Conservation (phyloP, 352 stramenopile genomes). For the Globisporangium abappressorium region DNA sequence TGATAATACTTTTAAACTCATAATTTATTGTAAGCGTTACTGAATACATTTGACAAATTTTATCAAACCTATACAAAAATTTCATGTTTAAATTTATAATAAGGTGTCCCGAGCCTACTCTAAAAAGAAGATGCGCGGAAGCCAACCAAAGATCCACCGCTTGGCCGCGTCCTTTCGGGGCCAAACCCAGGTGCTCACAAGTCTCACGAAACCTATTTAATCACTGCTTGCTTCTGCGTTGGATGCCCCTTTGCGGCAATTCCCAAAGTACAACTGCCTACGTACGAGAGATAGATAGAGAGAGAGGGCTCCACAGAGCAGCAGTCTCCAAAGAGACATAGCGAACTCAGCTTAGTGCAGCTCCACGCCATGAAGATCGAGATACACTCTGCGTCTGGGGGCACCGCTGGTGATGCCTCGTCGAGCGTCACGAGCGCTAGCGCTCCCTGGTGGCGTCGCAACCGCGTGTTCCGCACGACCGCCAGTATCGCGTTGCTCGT, state of each 20-base stretch:
- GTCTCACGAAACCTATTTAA: not conserved
- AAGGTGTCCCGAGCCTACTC: not conserved
- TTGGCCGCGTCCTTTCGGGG: not conserved
- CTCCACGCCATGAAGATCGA: slow-evolving; percentile 3
- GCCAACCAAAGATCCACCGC: not conserved
- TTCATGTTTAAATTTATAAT: not conserved
- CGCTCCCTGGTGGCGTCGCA: slow-evolving; percentile 5
- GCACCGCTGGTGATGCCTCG: not conserved
- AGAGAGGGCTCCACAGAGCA: not conserved
- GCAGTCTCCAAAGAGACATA: not conserved
- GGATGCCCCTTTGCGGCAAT: not conserved
- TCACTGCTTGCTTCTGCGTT: not conserved
- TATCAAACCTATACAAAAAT: not conserved
- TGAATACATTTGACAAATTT: too few relatives aligned
- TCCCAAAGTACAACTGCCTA: not conserved
- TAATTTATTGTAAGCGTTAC: not conserved
- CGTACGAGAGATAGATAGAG: not conserved
- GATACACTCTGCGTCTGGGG: not conserved
- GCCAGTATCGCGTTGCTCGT: slow-evolving; percentile 12
- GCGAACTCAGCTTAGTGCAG: not conserved
- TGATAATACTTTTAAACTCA: not conserved
- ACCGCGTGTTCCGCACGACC: slow-evolving; percentile 12
- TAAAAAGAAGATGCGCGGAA: not conserved
- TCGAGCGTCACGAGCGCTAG: not conserved
- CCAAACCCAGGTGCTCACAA: not conserved